Conservation (phyloP, 495 filamentous ascomycete species). For the Hypoxylon trugodes region DNA sequence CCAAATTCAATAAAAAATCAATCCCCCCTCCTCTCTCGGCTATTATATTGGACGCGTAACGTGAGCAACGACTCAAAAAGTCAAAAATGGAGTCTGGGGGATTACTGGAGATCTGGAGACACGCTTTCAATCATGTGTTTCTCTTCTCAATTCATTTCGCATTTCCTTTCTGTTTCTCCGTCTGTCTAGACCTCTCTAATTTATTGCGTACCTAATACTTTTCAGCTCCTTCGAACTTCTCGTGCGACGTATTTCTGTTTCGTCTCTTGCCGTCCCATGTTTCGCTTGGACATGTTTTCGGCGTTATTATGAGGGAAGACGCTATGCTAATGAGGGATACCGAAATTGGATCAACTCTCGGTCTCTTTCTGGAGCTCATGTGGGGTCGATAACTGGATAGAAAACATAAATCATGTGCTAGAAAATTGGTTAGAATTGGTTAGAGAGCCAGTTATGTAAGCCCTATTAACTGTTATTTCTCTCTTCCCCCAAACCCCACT, state of each 20-base stretch:
- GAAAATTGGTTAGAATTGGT: too few species aligned
- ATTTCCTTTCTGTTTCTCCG: background rate
- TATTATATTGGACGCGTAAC: slow-evolving; percentile 34
- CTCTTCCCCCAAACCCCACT: background rate
- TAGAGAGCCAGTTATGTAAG: slow-evolving; percentile 27
- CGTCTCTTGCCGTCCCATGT: slow-evolving; percentile 1
- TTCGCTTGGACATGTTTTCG: slow-evolving; percentile 25
- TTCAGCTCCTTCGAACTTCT: background rate
- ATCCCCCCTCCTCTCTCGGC: background rate
- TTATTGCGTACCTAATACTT: too few species aligned
- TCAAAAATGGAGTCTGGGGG: slow-evolving; percentile 19
- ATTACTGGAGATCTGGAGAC: background rate
- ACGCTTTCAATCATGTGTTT: background rate
- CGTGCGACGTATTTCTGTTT: slow-evolving; percentile 5
- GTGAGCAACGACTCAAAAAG: slow-evolving; percentile 24
- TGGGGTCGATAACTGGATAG: slow-evolving; percentile 11
- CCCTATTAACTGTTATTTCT: background rate
- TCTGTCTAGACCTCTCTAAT: background rate
- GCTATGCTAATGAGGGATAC: slow-evolving; percentile 22
- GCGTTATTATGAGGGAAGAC: slow-evolving; percentile 23
- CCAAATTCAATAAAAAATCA: too few species aligned
- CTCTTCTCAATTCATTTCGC: background rate
- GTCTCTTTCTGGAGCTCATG: slow-evolving; percentile 33
- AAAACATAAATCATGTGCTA: slow-evolving; percentile 20
- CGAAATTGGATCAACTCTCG: slow-evolving; percentile 35